Conservation (phyloP, 139 green algal genomes). For the Haematococcus lacustris region DNA sequence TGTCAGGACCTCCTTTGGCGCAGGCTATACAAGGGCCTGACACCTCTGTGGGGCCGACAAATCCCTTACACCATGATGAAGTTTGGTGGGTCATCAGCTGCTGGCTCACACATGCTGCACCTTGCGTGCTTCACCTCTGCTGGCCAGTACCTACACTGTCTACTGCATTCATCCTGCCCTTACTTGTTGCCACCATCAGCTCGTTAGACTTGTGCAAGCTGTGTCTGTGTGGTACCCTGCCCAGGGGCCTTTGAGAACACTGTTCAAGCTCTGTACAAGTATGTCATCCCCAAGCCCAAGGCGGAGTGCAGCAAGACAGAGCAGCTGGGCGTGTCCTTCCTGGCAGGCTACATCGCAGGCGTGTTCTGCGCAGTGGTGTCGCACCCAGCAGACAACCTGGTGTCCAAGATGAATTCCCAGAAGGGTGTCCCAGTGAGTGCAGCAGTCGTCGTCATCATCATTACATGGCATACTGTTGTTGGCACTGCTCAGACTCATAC, state of each 20-base stretch:
- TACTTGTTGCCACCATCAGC: too few relatives aligned
- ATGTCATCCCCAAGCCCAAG: constrained; percentile 87
- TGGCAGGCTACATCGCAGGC: constrained; percentile 78
- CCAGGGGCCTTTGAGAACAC: constrained; percentile 84
- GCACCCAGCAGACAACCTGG: constrained; percentile 89
- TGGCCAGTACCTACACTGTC: not conserved
- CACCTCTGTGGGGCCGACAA: constrained; percentile 82
- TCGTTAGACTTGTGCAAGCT: too few relatives aligned
- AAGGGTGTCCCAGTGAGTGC: constrained; percentile 58
- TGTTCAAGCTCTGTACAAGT: constrained; percentile 83
- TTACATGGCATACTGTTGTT: too few relatives aligned
- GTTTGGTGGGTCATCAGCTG: constrained; percentile 55
- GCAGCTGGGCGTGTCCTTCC: constrained; percentile 86
- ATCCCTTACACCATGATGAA: constrained; percentile 98
- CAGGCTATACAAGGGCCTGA: constrained; percentile 81
- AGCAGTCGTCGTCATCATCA: too few relatives aligned
- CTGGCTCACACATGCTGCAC: not conserved
- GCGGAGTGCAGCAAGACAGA: constrained; percentile 82
- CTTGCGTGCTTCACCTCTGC: not conserved
- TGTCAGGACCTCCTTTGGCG: too few relatives aligned
- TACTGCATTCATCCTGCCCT: too few relatives aligned
- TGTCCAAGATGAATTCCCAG: constrained; percentile 86
- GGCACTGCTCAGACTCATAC: too few relatives aligned
- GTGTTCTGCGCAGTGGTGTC: constrained; percentile 86
- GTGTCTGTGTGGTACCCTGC: too few relatives aligned